Conservation (phyloP, 495 filamentous ascomycete genomes). For the Evansstolkia leycettana region DNA sequence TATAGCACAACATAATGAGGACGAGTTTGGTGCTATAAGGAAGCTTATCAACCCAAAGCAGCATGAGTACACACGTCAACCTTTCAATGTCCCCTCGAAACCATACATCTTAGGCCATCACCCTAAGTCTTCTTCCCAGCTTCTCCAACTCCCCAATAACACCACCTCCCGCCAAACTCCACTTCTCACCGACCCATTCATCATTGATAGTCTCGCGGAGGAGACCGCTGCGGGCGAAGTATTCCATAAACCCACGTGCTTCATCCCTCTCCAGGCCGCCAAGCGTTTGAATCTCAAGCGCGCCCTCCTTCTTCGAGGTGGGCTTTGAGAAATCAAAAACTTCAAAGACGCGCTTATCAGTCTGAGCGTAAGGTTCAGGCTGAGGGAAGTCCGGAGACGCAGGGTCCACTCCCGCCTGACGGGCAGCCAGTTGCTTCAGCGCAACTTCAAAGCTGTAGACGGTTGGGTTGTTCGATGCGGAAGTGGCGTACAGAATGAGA, state of each 20-base stretch:
- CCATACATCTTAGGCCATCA: conserved; percentile 8
- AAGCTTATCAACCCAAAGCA: too few relatives aligned
- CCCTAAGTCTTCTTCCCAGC: conserved; percentile 39
- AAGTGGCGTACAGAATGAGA: conserved; percentile 61
- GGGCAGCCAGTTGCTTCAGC: conserved; percentile 38
- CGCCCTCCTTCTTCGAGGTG: conserved; percentile 17
- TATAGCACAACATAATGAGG: too few relatives aligned
- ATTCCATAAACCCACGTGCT: conserved; percentile 75
- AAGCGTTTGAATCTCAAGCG: conserved; percentile 45
- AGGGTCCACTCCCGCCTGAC: conserved; percentile 20
- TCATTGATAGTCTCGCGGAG: conserved; percentile 58
- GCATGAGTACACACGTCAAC: too few relatives aligned
- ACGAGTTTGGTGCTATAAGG: too few relatives aligned
- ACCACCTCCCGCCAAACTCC: conserved; percentile 70
- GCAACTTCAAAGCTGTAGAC: conserved; percentile 53
- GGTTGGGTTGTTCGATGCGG: conserved; percentile 48
- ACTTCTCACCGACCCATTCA: conserved; percentile 67
- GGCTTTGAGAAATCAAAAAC: conserved; percentile 23
- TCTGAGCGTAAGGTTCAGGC: conserved; percentile 49
- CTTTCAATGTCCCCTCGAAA: too few relatives aligned
- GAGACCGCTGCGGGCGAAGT: conserved; percentile 80
- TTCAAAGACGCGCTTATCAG: conserved; percentile 54
- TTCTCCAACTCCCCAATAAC: conserved; percentile 74
- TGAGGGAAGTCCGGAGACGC: conserved; percentile 33
- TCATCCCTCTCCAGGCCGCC: conserved; percentile 60